Evolutionary conservation across 169 alveolate genomes (phyloP).

Genomic region (Hepatocystis sp.): DNA sequence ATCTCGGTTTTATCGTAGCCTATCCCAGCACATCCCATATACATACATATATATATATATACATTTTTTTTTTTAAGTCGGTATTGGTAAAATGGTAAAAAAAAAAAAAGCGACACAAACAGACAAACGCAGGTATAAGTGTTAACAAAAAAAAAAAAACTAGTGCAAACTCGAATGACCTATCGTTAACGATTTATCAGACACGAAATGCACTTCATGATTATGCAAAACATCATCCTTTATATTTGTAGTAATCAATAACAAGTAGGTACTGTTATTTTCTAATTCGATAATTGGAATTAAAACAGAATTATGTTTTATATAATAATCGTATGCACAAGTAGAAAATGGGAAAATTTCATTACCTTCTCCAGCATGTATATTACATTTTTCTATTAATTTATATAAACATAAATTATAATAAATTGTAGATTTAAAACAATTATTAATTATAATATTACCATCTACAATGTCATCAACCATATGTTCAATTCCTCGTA

Average conservation of each 20-base stretch:
- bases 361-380: constrained; percentile 68
- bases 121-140: too few species aligned
- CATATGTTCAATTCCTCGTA: neutral
- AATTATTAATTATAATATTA: constrained; percentile 40
- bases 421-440: constrained; percentile 14
- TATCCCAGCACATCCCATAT: too few species aligned
- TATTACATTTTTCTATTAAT: constrained; percentile 50
- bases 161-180: too few species aligned
- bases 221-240: constrained; percentile 56
- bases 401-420: constrained; percentile 27
- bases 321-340: constrained; percentile 71
- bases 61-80: too few species aligned
- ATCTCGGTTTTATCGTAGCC: too few species aligned
- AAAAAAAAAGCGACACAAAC: too few species aligned
- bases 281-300: constrained; percentile 60
- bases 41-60: too few species aligned
- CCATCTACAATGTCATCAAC: constrained; percentile 29
- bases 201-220: constrained; percentile 61
- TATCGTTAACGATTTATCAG: too few species aligned
- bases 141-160: too few species aligned
- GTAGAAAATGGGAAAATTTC: constrained; percentile 67
- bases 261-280: constrained; percentile 21
- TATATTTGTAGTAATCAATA: constrained; percentile 70
- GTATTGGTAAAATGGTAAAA: too few species aligned
- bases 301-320: constrained; percentile 59